These are phyloP conservation scores for Peterozyma toletana DNA, from an alignment of 805 yeast genomes.

Conservation along the genomic window DNA sequence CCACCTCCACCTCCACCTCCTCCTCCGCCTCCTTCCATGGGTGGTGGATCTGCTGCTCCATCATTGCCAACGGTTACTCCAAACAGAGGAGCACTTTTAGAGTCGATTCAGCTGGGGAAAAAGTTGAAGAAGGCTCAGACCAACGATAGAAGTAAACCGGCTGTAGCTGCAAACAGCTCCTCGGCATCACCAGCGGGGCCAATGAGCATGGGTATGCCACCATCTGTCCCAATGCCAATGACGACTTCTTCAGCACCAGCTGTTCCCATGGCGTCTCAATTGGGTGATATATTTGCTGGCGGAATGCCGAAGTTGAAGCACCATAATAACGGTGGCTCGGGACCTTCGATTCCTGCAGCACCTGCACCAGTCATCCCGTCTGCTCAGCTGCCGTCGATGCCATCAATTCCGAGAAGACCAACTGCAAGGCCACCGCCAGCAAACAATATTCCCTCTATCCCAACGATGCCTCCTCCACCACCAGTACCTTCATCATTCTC, in stretches of 20 bases:
- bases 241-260: slow-evolving; percentile 22
- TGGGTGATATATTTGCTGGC: slow-evolving; percentile 69
- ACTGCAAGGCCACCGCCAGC: slow-evolving; percentile 14
- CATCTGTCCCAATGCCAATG: slow-evolving; percentile 14
- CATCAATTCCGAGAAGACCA: slow-evolving; percentile 4
- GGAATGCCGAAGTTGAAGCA: slow-evolving; percentile 71
- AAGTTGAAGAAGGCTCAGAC: slow-evolving; percentile 57
- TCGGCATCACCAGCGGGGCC: slow-evolving; percentile 11
- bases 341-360: slow-evolving; percentile 28
- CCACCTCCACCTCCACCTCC: slow-evolving; percentile 54
- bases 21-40: slow-evolving; percentile 42
- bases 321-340: slow-evolving; percentile 23
- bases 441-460: slow-evolving; percentile 19
- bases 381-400: slow-evolving; percentile 10
- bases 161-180: slow-evolving; percentile 28
- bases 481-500: slow-evolving; percentile 2
- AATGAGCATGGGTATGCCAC: slow-evolving; percentile 16
- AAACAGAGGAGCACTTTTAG: slow-evolving; percentile 54
- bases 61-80: slow-evolving; percentile 20
- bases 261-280: slow-evolving; percentile 29
- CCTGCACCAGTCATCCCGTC: slow-evolving; percentile 10
- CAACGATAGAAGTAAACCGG: slow-evolving; percentile 59
- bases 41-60: slow-evolving; percentile 24
- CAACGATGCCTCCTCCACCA: slow-evolving; percentile 15
- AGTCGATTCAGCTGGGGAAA: slow-evolving; percentile 75